Evolutionary conservation across 305 asterid genomes (phyloP), one percentile per base, ranked within the genome.

Genomic region (Solanum hybrid): DNA sequence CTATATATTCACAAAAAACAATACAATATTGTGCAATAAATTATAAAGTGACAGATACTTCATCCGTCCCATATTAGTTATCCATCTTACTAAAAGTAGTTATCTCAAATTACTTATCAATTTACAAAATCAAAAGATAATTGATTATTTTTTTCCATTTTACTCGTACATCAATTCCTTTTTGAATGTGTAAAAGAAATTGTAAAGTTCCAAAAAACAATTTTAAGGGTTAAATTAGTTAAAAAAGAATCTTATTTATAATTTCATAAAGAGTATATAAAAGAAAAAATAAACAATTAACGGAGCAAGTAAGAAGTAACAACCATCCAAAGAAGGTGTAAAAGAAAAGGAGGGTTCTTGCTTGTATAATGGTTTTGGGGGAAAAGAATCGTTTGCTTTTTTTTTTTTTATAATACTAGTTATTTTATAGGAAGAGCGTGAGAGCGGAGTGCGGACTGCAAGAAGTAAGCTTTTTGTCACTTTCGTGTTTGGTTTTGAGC

Each of bases 391-490:
- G 29, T 85, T 85, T 17, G 38, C 31, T 22, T 7, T 22, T 64
- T 7, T 22, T 10, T 40, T 40, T 40, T 42, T 51, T 51, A 14
- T 51, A n/a, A 22, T 64, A 64, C 6, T 4, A 22, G 27, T 7
- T 64, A 64, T 64, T 64, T 64, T 64, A 64, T n/a, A 38, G 51
- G 22, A 80, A 24, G 69, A 80, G 32, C 85, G 60, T 37, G 60
- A 79, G 69, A 80, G 76, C 76, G 46, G 87, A 20, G 75, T 84
- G 87, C 76, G 46, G 87, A 20, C 87, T 84, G 87, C 76, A 84
- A 31, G 76, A 29, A 66, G 75, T 66, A 84, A 84, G 87, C 20
- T 46, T 42, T 84, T 84, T 85, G 40, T 85, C 87, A 85, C 31
- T 85, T 85, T 51, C 75, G 76, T 51, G 13, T 85, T 51, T 85